These are phyloP conservation scores for Penicillium sp. DNA, from an alignment of 2,329 filamentous ascomycete species.

Conservation along the genomic window DNA sequence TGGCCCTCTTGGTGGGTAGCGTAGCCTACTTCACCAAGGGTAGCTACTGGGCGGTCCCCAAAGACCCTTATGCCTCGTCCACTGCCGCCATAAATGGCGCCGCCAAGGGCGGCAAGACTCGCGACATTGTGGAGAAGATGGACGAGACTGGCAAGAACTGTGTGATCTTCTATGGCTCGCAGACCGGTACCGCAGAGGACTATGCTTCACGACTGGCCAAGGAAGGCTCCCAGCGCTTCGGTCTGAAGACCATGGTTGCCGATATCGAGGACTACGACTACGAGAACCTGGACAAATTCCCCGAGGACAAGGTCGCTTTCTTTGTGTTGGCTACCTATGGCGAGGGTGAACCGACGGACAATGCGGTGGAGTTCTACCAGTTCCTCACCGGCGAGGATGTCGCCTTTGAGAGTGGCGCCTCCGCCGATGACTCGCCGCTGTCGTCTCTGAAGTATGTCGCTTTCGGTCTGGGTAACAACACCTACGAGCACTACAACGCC, in stretches of 20 bases:
- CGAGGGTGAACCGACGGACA: conserved; percentile 97
- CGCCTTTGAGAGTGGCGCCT: conserved; percentile 68
- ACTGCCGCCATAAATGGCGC: conserved; percentile 60
- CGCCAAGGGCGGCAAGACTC: conserved; percentile 75
- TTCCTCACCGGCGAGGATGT: conserved; percentile 80
- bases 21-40: conserved; percentile 97
- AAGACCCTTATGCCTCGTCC: conserved; percentile 81
- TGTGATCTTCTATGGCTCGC: conserved; percentile 96
- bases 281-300: conserved; percentile 85
- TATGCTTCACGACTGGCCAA: conserved; percentile 95
- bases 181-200: conserved; percentile 97
- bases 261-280: conserved; percentile 98
- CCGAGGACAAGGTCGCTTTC: conserved; percentile 85
- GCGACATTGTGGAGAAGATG: conserved; percentile 94
- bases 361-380: conserved; percentile 98
- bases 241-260: conserved; percentile 95
- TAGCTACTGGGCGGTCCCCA: conserved; percentile 75
- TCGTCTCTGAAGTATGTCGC: conserved; percentile 85
- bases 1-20: conserved; percentile 78
- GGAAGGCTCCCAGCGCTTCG: conserved; percentile 94
- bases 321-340: conserved; percentile 97
- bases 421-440: conserved; percentile 66
- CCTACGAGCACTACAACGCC: conserved; percentile 98
- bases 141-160: conserved; percentile 95
- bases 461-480: conserved; percentile 98